phyloP scores from a whole-genome alignment of 2,329 filamentous ascomycete species.

The Scytalidium lignicola region DNA sequence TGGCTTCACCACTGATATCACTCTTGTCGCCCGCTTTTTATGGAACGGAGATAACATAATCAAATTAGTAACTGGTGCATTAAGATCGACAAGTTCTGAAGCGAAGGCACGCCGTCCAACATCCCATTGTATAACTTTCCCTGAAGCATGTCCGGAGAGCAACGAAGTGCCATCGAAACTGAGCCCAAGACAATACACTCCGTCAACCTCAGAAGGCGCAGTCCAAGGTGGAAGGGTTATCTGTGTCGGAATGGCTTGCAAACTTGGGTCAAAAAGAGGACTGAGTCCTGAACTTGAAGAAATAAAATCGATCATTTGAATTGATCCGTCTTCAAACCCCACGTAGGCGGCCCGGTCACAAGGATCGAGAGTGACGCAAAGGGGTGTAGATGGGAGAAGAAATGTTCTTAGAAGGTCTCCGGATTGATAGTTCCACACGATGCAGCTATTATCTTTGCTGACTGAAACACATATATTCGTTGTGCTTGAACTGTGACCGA shows the following conservation, averaged over 20 bases:
- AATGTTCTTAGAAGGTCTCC: slow-evolving; percentile 75
- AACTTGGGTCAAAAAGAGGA: slow-evolving; percentile 36
- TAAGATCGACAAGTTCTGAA: slow-evolving; percentile 42
- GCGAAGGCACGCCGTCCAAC: slow-evolving; percentile 38
- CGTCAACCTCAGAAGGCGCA: slow-evolving; percentile 40
- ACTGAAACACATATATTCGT: slow-evolving; percentile 81
- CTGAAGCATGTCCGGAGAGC: slow-evolving; percentile 75
- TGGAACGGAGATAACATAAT: slow-evolving; percentile 61
- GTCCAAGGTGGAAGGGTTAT: slow-evolving; percentile 44
- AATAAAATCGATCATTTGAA: slow-evolving; percentile 75
- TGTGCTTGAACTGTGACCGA: slow-evolving; percentile 63
- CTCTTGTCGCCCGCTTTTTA: slow-evolving; percentile 41
- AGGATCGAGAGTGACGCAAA: slow-evolving; percentile 72
- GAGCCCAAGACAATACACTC: slow-evolving; percentile 62
- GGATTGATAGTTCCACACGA: slow-evolving; percentile 88
- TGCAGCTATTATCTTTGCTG: slow-evolving; percentile 80
- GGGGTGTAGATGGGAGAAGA: slow-evolving; percentile 68
- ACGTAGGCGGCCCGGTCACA: slow-evolving; percentile 78
- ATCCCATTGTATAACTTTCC: slow-evolving; percentile 78
- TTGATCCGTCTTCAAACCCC: slow-evolving; percentile 71
- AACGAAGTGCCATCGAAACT: slow-evolving; percentile 79
- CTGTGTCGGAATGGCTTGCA: slow-evolving; percentile 54
- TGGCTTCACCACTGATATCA: slow-evolving; percentile 72
- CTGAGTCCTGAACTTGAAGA: slow-evolving; percentile 39
- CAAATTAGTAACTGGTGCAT: slow-evolving; percentile 78